These are phyloP conservation scores for Coemansia sp. DNA, from an alignment of 192 early-diverging fungal genomes.

Conservation along the genomic window DNA sequence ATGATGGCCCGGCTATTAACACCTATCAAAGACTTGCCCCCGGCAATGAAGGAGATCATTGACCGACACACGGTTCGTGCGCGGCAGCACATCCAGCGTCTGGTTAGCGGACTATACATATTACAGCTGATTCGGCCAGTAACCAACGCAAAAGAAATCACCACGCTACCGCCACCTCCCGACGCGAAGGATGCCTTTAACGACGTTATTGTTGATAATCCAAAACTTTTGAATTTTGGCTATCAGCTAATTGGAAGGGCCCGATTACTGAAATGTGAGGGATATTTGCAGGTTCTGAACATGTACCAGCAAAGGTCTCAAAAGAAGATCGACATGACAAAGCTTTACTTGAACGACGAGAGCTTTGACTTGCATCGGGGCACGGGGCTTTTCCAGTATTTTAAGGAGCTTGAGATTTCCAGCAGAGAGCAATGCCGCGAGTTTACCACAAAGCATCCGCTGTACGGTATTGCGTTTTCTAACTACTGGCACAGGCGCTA, in stretches of 20 bases:
- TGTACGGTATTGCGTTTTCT: constrained; percentile 23
- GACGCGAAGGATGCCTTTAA: constrained; percentile 25
- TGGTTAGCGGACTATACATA: constrained; percentile 17
- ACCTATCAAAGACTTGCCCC: constrained; percentile 28
- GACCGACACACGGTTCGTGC: not conserved
- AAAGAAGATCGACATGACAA: constrained; percentile 4
- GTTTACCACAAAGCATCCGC: constrained; percentile 7
- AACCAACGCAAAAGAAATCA: constrained; percentile 11
- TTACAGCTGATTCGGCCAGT: constrained; percentile 42
- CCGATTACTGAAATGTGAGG: constrained; percentile 24
- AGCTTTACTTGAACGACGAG: constrained; percentile 15
- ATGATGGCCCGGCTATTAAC: constrained; percentile 27
- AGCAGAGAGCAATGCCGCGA: constrained; percentile 2
- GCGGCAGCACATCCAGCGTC: constrained; percentile 17
- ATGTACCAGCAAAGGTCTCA: not conserved
- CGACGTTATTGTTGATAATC: not conserved
- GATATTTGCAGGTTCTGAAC: constrained; percentile 9
- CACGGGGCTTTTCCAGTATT: constrained; percentile 15
- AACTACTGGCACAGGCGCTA: constrained; percentile 18
- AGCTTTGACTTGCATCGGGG: constrained; percentile 22
- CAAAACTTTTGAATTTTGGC: constrained; percentile 10
- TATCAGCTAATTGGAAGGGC: constrained; percentile 40
- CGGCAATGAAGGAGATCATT: not conserved
- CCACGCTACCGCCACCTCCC: constrained; percentile 15
- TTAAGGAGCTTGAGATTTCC: constrained; percentile 18